Evolutionary conservation across 1,284 basidiomycete genomes (phyloP).

Genomic region (Vanrija pseudolonga): DNA sequence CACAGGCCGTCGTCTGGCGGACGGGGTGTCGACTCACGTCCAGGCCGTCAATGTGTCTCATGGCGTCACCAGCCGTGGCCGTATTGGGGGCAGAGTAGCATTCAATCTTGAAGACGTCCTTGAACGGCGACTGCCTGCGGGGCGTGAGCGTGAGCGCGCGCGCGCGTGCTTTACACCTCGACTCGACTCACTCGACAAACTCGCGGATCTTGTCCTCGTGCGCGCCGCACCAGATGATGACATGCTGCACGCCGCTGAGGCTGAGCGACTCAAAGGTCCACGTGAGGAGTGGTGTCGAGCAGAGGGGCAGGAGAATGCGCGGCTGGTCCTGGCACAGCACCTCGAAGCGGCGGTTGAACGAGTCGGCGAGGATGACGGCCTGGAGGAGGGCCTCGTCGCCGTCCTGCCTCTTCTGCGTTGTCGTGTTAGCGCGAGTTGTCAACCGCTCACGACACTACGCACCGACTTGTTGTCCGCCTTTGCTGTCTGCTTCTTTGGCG

Average conservation of each 20-base stretch:
- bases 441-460: background rate
- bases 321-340: conserved; percentile 80
- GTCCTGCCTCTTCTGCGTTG: conserved; percentile 32
- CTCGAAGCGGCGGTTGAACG: conserved; percentile 87
- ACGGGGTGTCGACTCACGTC: conserved; percentile 20
- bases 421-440: conserved; percentile 11
- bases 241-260: conserved; percentile 87
- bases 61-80: conserved; percentile 87
- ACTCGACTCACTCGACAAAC: conserved; percentile 51
- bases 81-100: conserved; percentile 85
- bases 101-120: conserved; percentile 69
- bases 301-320: conserved; percentile 84
- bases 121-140: conserved; percentile 16
- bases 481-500: conserved; percentile 38
- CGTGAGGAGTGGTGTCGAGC: conserved; percentile 85
- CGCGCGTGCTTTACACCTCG: too few species aligned
- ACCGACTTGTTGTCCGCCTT: conserved; percentile 29
- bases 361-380: conserved; percentile 89
- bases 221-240: conserved; percentile 87
- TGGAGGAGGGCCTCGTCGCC: conserved; percentile 75
- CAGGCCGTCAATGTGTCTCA: conserved; percentile 93
- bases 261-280: conserved; percentile 96
- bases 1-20: too few species aligned
- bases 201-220: conserved; percentile 77
- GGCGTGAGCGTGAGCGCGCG: background rate